Conservation (phyloP, 306 rosid species). For the Malus sieversii region DNA sequence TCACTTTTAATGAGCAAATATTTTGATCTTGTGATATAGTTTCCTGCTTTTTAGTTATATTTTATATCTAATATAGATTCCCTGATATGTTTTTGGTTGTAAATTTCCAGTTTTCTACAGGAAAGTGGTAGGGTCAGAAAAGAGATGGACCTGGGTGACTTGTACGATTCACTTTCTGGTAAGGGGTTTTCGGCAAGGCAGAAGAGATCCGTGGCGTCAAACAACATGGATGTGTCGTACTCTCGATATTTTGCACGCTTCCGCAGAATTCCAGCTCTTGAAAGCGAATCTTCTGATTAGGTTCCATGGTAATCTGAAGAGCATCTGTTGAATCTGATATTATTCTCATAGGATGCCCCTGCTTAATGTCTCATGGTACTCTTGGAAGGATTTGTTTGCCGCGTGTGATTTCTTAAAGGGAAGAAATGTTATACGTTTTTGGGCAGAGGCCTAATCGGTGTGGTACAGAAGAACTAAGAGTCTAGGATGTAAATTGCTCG, state of each 20-base stretch:
- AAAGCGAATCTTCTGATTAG: constrained; percentile 39
- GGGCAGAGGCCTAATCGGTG: background rate
- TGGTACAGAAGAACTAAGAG: too few species aligned
- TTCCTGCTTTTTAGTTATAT: background rate
- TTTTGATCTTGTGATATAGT: too few species aligned
- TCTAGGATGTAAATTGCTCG: background rate
- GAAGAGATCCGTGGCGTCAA: constrained; percentile 48
- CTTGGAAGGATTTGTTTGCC: background rate
- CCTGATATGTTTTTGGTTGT: background rate
- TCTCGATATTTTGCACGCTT: constrained; percentile 56
- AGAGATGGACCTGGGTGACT: constrained; percentile 66
- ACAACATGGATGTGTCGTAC: constrained; percentile 33
- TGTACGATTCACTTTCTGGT: constrained; percentile 62
- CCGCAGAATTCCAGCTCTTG: constrained; percentile 53
- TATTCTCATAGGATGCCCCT: background rate
- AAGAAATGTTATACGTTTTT: background rate
- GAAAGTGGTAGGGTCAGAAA: constrained; percentile 44
- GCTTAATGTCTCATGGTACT: background rate
- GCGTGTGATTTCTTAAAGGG: background rate
- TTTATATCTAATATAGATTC: background rate
- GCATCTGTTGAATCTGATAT: too few species aligned
- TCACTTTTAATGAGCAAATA: background rate
- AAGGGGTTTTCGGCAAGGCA: constrained; percentile 51
- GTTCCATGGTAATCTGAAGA: background rate
- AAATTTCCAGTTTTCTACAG: constrained; percentile 39